Base-by-base conservation (phyloP, 2,329 filamentous ascomycete species). In the Diplocarpon mali region DNA sequence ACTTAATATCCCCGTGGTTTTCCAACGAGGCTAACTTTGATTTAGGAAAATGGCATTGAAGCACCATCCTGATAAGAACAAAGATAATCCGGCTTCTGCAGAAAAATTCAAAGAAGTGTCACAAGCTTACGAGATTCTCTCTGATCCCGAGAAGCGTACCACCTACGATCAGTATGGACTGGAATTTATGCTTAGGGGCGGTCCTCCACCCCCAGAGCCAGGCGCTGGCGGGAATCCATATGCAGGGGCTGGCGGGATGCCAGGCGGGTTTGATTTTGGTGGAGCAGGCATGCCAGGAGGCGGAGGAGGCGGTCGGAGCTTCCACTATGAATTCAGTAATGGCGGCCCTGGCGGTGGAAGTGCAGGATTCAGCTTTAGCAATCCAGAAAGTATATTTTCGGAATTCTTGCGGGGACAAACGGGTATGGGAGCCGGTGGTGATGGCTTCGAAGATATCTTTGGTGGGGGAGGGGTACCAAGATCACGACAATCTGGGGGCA, bases 21-120 rank as follows among this genome's bases (percentile, higher is more conserved):
- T 14, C n/a, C 39, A 11, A 29, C n/a, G 7, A 27, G 40, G 32
- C 53, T 57, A 50, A 57, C 38, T 41, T 28, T 31, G 13, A 11
- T 9, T 51, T 63, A 87, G 84, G 52, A 95, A 95, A 73, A 76
- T 81, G 45, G 90, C 90, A 44, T 68, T 96, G 63, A 93, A 89
- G 69, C 89, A 80, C 68, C 92, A 98, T 62, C 92, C 92, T 6
- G 92, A 98, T 72, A 98, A 96, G 74, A 98, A 96, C 73, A 89
- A 89, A 66, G 82, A 94, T 67, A 88, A 90, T 57, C 80, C 88
- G 27, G 69, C 78, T 42, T 86, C 90, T 8, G 72, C 78, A 49
- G 92, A 96, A 64, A 95, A 90, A 67, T 98, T 98, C 74, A 98
- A 98, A 69, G 92, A 96, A 65, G 85, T 88, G 53, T 95, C 88